These are phyloP conservation scores for Climacium dendroides DNA, from an alignment of 225 moss, liverwort and hornwort genomes.

Conservation along the genomic window DNA sequence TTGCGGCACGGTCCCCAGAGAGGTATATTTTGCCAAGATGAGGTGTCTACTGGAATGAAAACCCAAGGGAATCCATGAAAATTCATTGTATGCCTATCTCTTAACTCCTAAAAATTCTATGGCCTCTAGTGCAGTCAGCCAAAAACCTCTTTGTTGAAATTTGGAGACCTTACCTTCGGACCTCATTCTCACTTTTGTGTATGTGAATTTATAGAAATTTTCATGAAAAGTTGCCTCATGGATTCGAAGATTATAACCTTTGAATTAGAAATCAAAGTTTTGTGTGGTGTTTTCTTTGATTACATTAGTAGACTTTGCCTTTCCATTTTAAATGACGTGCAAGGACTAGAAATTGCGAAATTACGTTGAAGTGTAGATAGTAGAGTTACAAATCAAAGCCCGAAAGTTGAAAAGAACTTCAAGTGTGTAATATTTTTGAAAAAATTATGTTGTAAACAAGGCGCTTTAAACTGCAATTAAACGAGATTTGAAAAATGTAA, in stretches of 20 bases:
- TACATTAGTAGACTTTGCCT: background rate
- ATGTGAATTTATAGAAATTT: background rate
- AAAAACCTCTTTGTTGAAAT: background rate
- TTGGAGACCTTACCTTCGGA: background rate
- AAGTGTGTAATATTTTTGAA: background rate
- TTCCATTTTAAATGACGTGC: background rate
- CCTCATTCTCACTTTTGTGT: background rate
- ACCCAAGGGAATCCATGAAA: background rate
- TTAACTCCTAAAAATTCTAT: background rate
- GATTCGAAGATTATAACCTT: too few species aligned
- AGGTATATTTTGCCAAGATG: constrained; percentile 14
- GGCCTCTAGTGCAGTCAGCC: background rate
- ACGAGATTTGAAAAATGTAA: background rate
- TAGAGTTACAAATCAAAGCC: background rate
- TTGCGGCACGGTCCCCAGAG: constrained; percentile 58
- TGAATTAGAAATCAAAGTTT: background rate
- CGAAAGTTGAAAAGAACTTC: background rate
- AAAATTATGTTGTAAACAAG: background rate
- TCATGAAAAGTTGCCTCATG: background rate
- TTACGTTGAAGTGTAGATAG: background rate
- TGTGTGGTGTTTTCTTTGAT: background rate
- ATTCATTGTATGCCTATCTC: background rate
- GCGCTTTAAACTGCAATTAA: background rate
- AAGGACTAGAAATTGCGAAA: background rate
- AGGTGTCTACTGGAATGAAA: background rate